Base-by-base conservation (phyloP, 768 basidiomycete genomes). In the Pulveroboletus sp. region DNA sequence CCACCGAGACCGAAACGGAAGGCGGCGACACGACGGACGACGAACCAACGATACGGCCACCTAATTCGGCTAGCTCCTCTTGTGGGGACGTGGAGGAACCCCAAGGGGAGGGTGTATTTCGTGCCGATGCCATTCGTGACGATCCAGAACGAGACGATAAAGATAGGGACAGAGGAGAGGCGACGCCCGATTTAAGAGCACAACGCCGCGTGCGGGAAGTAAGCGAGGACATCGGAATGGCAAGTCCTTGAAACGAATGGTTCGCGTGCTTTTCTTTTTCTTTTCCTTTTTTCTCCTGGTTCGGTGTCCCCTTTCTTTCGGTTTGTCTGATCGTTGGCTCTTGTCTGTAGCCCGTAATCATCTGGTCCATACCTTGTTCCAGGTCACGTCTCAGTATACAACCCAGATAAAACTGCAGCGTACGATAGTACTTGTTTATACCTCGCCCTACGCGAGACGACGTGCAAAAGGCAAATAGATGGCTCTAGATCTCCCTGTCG, bases 1-100 rank as follows among this genome's bases (percentile, higher is more conserved):
- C 75, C 27, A 70, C 72, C 2, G 78, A 78, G 47, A 66, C 76
- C 21, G 79, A 79, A 55, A 75, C 74, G 2, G 79, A 76, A 43
- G 73, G 78, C 41, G 83, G 78, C 33, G 77, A 75, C 51, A 82
- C 79, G 47, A 87, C 86, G 21, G 86, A 88, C 51, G 86, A 89
- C 52, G 86, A 89, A 63, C 86, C 86, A n/a, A 89, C 86, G n/a
- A 86, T 89, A 54, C 76, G 84, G 27, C 80, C 80, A 10, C 64
- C 67, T 6, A 67, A 70, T 47, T 76, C 75, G 10, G 65, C 65
- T 18, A 66, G 66, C 12, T 73, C 71, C 3, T 74, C 64, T 28
- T 69, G 66, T 36, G 68, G 67, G 36, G 74, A 74, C 50, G 64
- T 57, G n/a, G 67, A 69, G 26, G 73, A 71, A 33, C 53, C 61